Evolutionary conservation across 495 filamentous ascomycete species (phyloP), one percentile per base, ranked within the genome.

Genomic region (Neurospora cerealis): DNA sequence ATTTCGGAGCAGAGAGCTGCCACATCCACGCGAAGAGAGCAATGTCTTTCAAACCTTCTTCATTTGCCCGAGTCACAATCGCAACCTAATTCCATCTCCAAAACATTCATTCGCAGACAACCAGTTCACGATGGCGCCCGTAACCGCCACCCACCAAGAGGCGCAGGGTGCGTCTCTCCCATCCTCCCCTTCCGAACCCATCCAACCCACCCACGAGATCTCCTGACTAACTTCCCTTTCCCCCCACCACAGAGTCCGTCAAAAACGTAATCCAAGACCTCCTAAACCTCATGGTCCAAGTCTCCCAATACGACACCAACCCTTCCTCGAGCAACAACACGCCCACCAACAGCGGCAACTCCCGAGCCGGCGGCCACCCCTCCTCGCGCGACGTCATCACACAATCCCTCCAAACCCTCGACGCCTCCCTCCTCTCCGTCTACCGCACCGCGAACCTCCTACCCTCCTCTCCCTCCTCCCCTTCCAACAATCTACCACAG

Each of bases 221-320:
- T 11, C 17, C 24, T 37, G 28, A 69, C 74, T 76, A 72, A 79
- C 78, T 34, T 34, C 70, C 28, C 21, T 0, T 34, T 28, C 11
- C 32, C 39, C 48, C 3, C 8, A 19, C 4, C 15, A 10, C 78
- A 90, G 89, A 86, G 54, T 85, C 89, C 76, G 82, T 92, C 81
- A 91, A 92, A 74, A 84, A 87, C 77, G 86, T 94, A 48, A 94
- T 98, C 81, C 92, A 96, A 78, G 91, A 94, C 77, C 90, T 98
- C 70, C 97, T 93, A 85, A 89, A 94, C 78, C 86, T 97, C 73
- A 88, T 90, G 78, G 86, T 89, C 38, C 92, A 94, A 83, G 88
- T 91, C 39, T 86, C 89, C 40, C 87, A 90, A 69, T 91, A 93
- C 82, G 91, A 93, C 81, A 87, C 90, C 74, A 66, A 66, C 54